phyloP scores from a whole-genome alignment of 495 filamentous ascomycete genomes.

The Tuber melanosporum region DNA sequence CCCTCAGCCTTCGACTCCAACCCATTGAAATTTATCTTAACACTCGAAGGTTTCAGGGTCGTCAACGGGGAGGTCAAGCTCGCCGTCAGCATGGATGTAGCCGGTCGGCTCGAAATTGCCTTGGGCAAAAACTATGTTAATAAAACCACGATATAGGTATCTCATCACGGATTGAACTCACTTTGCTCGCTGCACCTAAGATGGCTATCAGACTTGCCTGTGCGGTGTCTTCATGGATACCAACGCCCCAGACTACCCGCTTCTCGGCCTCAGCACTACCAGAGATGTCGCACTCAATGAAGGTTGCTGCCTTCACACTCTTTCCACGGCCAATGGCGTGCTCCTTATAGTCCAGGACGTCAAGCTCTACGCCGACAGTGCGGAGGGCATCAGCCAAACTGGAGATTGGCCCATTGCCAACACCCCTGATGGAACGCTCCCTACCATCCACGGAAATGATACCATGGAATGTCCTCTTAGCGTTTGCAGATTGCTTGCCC shows the following conservation, averaged over 20 bases:
- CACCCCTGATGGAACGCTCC: conserved; percentile 70
- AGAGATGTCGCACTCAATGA: conserved; percentile 80
- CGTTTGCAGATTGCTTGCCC: conserved; percentile 66
- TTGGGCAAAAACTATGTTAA: background rate
- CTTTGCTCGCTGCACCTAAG: conserved; percentile 78
- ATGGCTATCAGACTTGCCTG: conserved; percentile 87
- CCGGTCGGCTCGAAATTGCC: conserved; percentile 25
- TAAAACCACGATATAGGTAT: background rate
- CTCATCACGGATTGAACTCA: conserved; percentile 48
- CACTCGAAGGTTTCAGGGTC: background rate
- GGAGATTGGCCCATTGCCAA: conserved; percentile 85
- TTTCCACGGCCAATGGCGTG: conserved; percentile 77
- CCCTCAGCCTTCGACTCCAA: conserved; percentile 32
- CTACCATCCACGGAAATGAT: conserved; percentile 74
- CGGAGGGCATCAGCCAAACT: conserved; percentile 76
- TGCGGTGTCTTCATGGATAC: conserved; percentile 89
- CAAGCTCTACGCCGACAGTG: conserved; percentile 76
- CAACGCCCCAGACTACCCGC: conserved; percentile 83
- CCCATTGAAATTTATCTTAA: conserved; percentile 36
- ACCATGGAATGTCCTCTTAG: conserved; percentile 79
- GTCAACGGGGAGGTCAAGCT: conserved; percentile 3
- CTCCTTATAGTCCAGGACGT: conserved; percentile 93
- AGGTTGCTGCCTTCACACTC: conserved; percentile 84
- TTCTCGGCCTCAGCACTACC: conserved; percentile 49
- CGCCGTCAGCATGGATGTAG: conserved; percentile 24